Base-by-base conservation (phyloP, 345 rosid species). In the Clausena lansium region DNA sequence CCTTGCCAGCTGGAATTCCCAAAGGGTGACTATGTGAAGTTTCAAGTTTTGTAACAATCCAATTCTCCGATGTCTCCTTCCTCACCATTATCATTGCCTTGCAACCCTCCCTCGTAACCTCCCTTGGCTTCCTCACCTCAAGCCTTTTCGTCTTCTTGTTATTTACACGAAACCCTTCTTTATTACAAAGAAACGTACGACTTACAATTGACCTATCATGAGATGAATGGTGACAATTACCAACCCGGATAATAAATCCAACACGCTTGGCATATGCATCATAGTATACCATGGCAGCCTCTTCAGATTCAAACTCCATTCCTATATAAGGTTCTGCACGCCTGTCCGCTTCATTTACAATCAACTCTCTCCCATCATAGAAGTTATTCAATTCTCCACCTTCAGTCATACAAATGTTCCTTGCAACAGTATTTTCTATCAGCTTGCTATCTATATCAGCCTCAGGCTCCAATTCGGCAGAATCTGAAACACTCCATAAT, bases 251-350 rank as follows among this genome's bases (percentile, higher is more conserved):
- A 59, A 87, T 62, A 13, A 87, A 83, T 55, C 86, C 86, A 24
- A 75, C 54, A 25, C 30, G 78, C 35, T 81, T 80, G 17, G 88
- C 90, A 80, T 85, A 81, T 62, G 85, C 73, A 83, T 87, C 77
- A 76, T 83, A 85, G 82, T 70, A 86, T 59, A 82, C 83, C 80
- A 84, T 86, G 8, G 88, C 88, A 67, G 84, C 81, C 67, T 85
- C 84, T 78, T 87, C 84, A 9, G 88, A 85, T 61, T 87, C 88
- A 70, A 83, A 87, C 72, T 83, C 85, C 83, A 81, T 85, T 47
- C 84, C 88, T 24, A 81, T 15, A 67, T 24, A 85, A 5, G 80
- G 83, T 73, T 79, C 88, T 68, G 70, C 38, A 68, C 28, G 50
- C 27, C 20, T 77, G n/a, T 73, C 47, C 68, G 39, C 30, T 73